Percentiles rank a stretch among this genome's conserved stretches.
Conservation (phyloP, 78 protist genomes). For the Polysphondylium violaceum region DNA sequence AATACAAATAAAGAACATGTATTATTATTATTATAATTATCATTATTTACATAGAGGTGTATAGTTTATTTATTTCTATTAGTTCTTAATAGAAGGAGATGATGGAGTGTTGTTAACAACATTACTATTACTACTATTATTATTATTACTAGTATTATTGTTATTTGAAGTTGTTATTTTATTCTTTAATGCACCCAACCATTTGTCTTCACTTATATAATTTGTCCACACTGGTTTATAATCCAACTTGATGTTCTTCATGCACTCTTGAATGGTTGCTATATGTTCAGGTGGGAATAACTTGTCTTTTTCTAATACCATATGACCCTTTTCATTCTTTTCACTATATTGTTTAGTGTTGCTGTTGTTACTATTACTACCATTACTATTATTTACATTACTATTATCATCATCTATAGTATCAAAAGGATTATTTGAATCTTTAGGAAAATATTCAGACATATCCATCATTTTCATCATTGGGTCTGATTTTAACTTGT, state of each 20-base stretch:
- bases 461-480: background rate
- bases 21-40: background rate
- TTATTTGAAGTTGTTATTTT: background rate
- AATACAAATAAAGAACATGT: background rate
- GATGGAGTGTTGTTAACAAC: too few species aligned
- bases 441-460: constrained; percentile 32
- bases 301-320: constrained; percentile 62
- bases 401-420: background rate
- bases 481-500: background rate
- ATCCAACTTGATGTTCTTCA: constrained; percentile 66
- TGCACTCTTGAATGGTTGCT: constrained; percentile 44
- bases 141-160: too few species aligned
- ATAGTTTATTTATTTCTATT: background rate
- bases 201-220: constrained; percentile 19
- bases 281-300: constrained; percentile 70
- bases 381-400: too few species aligned
- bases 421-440: constrained; percentile 22
- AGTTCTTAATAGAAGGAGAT: too few species aligned
- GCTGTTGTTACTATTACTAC: background rate
- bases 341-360: constrained; percentile 14
- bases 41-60: too few species aligned
- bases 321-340: constrained; percentile 65
- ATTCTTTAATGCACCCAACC: constrained; percentile 31
- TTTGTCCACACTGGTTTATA: constrained; percentile 42
- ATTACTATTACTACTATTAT: background rate